phyloP scores from a whole-genome alignment of 768 basidiomycete genomes.

The Mycena alexandri region DNA sequence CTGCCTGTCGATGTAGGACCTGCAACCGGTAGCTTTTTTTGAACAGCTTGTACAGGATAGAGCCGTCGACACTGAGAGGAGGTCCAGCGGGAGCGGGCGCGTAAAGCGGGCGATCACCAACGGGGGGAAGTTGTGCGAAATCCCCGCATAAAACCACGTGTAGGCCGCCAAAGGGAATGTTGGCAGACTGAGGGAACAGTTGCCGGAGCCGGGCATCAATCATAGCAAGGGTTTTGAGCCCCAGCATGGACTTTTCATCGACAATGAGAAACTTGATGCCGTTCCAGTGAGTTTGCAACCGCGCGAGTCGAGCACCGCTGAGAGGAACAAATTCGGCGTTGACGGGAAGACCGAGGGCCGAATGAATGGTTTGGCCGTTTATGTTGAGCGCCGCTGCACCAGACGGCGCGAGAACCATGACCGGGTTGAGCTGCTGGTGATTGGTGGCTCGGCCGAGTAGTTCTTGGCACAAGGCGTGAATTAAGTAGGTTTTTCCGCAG shows the following conservation, averaged over 20 bases:
- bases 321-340: constrained; percentile 14
- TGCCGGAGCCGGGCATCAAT: constrained; percentile 29
- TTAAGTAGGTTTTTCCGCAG: constrained; percentile 31
- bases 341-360: constrained; percentile 22
- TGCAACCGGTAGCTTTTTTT: constrained; percentile 15
- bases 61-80: constrained; percentile 14
- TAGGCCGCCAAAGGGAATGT: constrained; percentile 24
- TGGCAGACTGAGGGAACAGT: background rate
- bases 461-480: constrained; percentile 22
- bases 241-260: constrained; percentile 31
- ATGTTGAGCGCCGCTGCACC: constrained; percentile 28
- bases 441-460: constrained; percentile 13
- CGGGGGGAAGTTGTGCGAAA: constrained; percentile 35
- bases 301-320: constrained; percentile 13
- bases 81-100: background rate
- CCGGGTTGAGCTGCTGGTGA: constrained; percentile 7
- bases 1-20: constrained; percentile 27
- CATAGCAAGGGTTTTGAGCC: constrained; percentile 9
- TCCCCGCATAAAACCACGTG: constrained; percentile 25
- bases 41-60: constrained; percentile 25
- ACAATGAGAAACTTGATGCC: constrained; percentile 24
- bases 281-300: constrained; percentile 10
- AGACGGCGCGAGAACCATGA: constrained; percentile 23
- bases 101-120: constrained; percentile 28
- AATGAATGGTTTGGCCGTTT: constrained; percentile 13